Evolutionary conservation across 495 filamentous ascomycete genomes (phyloP), one percentile per base, ranked within the genome.

Genomic region (Aspergillus funiculosus): DNA sequence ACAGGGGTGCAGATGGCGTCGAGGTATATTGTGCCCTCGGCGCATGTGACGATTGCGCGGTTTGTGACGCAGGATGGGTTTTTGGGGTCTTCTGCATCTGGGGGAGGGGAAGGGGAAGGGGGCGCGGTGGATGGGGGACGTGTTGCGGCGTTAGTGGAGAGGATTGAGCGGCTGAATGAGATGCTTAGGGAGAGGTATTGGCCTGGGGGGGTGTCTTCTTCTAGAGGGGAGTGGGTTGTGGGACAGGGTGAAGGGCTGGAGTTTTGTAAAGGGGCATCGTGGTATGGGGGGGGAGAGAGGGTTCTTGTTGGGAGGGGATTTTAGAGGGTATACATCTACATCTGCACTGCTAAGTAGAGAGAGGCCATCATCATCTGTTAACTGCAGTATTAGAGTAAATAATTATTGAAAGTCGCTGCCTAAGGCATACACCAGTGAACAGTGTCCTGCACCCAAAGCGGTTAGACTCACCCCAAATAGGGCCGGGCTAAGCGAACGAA

Each of bases 1-100:
- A 71, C 76, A 2, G 84, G 84, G 0, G 72, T 87, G 6, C 60
- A 64, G 7, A 71, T 94, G 10, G 76, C 63, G 11, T 83, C 82
- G 22, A 75, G 91, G 43, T 98, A 96, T 63, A 78, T 85, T 1
- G 86, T 94, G 6, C 89, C 88, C 3, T 87, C 84, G 29, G 85
- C 87, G 5, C 91, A 98, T 68, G 73, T 96, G 50, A 95, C 91
- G 0, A 75, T 96, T 49, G 89, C 75, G 2, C 75, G 91, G 3
- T 95, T 89, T 57, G 73, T 94, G 27, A 74, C 71, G 6, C 72
- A 80, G 24, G 54, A 60, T 22, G 77, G 73, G 31, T 67, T 68
- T 37, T 68, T 69, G 20, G n/a, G n/a, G n/a, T n/a, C n/a, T n/a
- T n/a, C n/a, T n/a, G n/a, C n/a, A n/a, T n/a, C n/a, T n/a, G n/a